Evolutionary conservation across 441 rosid genomes (phyloP).

Genomic region (Jatropha podagrica): DNA sequence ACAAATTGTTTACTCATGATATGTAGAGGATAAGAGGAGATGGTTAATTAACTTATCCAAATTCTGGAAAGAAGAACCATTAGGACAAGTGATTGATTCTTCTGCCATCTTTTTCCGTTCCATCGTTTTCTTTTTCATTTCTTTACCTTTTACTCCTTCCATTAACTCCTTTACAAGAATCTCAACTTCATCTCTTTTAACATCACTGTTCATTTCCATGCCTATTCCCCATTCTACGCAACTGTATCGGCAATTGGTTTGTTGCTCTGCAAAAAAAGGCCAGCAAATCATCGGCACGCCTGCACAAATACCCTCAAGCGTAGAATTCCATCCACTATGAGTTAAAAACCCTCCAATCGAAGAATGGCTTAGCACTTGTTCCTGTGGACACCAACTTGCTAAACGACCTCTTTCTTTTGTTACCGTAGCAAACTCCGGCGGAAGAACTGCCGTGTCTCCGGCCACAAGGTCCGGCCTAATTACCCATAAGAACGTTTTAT

Average conservation of each 20-base stretch:
- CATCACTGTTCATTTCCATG: constrained; percentile 48
- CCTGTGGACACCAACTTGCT: constrained; percentile 55
- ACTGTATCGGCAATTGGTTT: constrained; percentile 47
- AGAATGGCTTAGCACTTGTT: constrained; percentile 45
- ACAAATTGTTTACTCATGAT: background rate
- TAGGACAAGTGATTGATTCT: constrained; percentile 26
- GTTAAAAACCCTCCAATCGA: constrained; percentile 51
- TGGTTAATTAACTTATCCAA: constrained; percentile 27
- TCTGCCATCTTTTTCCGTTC: constrained; percentile 44
- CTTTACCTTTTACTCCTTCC: constrained; percentile 46
- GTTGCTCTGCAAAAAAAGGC: constrained; percentile 69
- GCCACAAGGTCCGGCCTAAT: constrained; percentile 46
- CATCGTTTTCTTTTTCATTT: constrained; percentile 39
- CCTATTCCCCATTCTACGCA: constrained; percentile 61
- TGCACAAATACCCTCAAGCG: constrained; percentile 36
- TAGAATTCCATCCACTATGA: constrained; percentile 34
- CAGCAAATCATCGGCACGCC: constrained; percentile 68
- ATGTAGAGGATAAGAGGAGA: constrained; percentile 4
- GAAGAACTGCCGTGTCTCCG: constrained; percentile 42
- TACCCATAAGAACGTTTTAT: constrained; percentile 49
- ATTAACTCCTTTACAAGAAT: constrained; percentile 45
- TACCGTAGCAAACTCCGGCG: constrained; percentile 36
- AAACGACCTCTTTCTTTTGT: constrained; percentile 41
- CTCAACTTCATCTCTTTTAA: constrained; percentile 50
- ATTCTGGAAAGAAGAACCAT: constrained; percentile 38